Conservation (phyloP, 345 rosid species). For the Hypericum androsaemum region DNA sequence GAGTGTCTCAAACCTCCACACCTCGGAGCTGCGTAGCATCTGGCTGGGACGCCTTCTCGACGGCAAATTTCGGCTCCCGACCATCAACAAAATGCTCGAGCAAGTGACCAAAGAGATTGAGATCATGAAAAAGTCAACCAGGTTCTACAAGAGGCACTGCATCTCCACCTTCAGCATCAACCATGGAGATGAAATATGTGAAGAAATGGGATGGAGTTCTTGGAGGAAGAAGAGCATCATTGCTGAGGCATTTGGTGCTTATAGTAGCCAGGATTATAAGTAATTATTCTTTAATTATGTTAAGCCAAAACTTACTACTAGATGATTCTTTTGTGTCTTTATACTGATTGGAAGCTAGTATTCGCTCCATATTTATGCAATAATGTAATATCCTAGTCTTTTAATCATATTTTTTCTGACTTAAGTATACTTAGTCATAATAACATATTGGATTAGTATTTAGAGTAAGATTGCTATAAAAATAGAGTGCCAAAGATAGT, state of each 20-base stretch:
- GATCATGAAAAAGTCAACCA: constrained; percentile 37
- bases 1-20: constrained; percentile 40
- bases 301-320: too few species aligned
- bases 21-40: constrained; percentile 40
- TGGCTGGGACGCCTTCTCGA: constrained; percentile 46
- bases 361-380: too few species aligned
- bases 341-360: too few species aligned
- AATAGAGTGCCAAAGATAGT: too few species aligned
- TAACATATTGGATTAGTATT: too few species aligned
- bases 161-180: constrained; percentile 43
- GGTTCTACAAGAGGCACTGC: constrained; percentile 40
- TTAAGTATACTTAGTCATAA: too few species aligned
- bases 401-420: too few species aligned
- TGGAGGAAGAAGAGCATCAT: constrained; percentile 43
- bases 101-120: constrained; percentile 29
- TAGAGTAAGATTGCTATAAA: too few species aligned
- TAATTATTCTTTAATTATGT: too few species aligned
- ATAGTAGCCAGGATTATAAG: constrained; percentile 37
- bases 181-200: constrained; percentile 40
- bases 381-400: too few species aligned
- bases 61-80: constrained; percentile 31
- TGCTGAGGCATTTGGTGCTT: constrained; percentile 33
- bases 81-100: constrained; percentile 26
- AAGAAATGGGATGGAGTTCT: constrained; percentile 45
- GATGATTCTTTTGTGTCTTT: too few species aligned